A percentile compares a stretch with the other conserved stretches of the same genome.
These are phyloP conservation scores for Starmera stellimalicola DNA, from an alignment of 1,139 yeast species.

Conservation along the genomic window DNA sequence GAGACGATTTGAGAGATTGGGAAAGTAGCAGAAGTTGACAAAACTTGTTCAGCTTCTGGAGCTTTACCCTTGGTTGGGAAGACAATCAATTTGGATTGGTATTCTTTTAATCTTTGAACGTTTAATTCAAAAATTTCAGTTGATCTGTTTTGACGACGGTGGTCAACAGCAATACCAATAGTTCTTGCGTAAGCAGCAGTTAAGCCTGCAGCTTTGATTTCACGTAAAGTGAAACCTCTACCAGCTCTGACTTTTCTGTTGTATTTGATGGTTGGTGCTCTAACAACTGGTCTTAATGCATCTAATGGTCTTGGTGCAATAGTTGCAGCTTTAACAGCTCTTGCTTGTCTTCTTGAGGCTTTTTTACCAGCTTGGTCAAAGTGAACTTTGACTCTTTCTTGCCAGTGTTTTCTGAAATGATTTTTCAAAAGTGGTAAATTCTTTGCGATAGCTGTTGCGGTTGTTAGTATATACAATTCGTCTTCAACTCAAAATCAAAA, in stretches of 20 bases:
- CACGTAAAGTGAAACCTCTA: slow-evolving; percentile 98
- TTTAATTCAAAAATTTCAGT: slow-evolving; percentile 91
- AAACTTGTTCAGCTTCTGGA: slow-evolving; percentile 71
- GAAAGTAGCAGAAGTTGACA: slow-evolving; percentile 72
- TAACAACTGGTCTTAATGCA: slow-evolving; percentile 91
- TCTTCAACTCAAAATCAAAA: not conserved
- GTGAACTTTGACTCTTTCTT: slow-evolving; percentile 98
- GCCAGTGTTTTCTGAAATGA: slow-evolving; percentile 99
- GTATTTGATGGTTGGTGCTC: slow-evolving; percentile 98
- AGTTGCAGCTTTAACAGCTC: slow-evolving; percentile 90
- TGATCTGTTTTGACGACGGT: slow-evolving; percentile 99
- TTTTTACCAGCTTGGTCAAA: slow-evolving; percentile 99
- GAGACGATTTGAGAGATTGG: slow-evolving; percentile 76
- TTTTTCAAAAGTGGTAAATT: slow-evolving; percentile 94
- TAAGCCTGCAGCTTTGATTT: slow-evolving; percentile 96
- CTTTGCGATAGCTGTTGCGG: slow-evolving; percentile 81
- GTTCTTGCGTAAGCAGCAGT: slow-evolving; percentile 96
- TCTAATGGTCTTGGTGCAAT: slow-evolving; percentile 98
- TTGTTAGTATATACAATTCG: not conserved
- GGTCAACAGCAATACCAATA: slow-evolving; percentile 97
- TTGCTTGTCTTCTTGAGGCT: slow-evolving; percentile 91
- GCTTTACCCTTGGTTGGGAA: slow-evolving; percentile 86
- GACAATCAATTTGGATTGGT: slow-evolving; percentile 90
- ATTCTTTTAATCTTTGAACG: slow-evolving; percentile 94
- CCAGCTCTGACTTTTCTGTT: slow-evolving; percentile 99